Conservation (phyloP, 331 rosid genomes). For the Stylosanthes scabra region DNA sequence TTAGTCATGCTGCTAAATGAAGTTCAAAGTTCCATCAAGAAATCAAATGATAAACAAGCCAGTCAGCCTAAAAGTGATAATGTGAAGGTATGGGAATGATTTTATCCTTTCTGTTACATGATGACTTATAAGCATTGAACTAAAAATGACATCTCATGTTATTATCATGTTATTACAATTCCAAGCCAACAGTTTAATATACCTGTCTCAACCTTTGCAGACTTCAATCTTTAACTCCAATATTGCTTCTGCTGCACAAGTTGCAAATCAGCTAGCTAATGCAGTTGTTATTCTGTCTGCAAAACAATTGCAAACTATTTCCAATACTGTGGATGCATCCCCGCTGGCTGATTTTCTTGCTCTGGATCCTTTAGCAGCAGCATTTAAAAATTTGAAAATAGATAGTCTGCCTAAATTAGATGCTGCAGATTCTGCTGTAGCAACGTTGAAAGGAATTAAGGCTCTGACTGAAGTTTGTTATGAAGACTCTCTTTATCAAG, state of each 20-base stretch:
- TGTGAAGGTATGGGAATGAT: slow-evolving; percentile 69
- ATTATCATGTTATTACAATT: slow-evolving; percentile 33
- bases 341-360: slow-evolving; percentile 85
- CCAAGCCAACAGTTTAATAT: slow-evolving; percentile 28
- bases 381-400: slow-evolving; percentile 68
- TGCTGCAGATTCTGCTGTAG: slow-evolving; percentile 94
- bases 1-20: slow-evolving; percentile 75
- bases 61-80: slow-evolving; percentile 67
- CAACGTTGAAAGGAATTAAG: slow-evolving; percentile 92
- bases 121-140: background rate
- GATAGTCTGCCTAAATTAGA: slow-evolving; percentile 72
- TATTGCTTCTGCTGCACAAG: slow-evolving; percentile 76
- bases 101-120: slow-evolving; percentile 8
- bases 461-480: slow-evolving; percentile 85
- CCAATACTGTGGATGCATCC: slow-evolving; percentile 60
- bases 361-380: slow-evolving; percentile 76
- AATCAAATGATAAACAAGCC: slow-evolving; percentile 64
- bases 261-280: slow-evolving; percentile 72
- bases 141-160: slow-evolving; percentile 25
- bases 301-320: slow-evolving; percentile 58
- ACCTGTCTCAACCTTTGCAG: slow-evolving; percentile 64
- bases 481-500: slow-evolving; percentile 63
- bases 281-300: slow-evolving; percentile 87
- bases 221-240: slow-evolving; percentile 81
- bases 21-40: slow-evolving; percentile 60